Evolutionary conservation across 192 early-diverging fungal genomes (phyloP).

Genomic region (Spinellus fusiger): DNA sequence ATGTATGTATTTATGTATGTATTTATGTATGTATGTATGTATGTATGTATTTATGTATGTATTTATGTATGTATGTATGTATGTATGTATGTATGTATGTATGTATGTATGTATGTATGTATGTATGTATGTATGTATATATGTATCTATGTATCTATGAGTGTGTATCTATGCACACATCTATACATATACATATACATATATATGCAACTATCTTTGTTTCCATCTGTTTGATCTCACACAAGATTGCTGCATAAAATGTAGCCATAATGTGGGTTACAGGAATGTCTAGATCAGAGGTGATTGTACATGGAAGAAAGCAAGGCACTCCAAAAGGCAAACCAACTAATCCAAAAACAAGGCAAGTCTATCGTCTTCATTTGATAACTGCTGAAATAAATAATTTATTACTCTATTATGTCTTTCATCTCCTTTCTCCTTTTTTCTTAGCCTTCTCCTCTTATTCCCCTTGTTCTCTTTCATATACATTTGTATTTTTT

Average conservation of each 20-base stretch:
- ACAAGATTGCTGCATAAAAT: neutral
- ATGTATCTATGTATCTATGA: too few relatives aligned
- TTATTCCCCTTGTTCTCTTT: constrained; percentile 3
- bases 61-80: too few relatives aligned
- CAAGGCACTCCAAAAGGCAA: constrained; percentile 30
- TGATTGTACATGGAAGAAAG: constrained; percentile 27
- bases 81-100: too few relatives aligned
- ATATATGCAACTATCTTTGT: neutral
- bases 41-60: too few relatives aligned
- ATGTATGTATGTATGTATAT: too few relatives aligned
- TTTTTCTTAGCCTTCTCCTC: neutral
- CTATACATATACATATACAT: too few relatives aligned
- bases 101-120: too few relatives aligned
- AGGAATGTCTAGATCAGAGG: constrained; percentile 24
- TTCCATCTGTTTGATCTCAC: neutral
- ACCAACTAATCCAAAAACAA: constrained; percentile 19
- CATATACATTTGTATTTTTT: neutral
- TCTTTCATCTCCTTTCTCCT: neutral
- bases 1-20: too few relatives aligned
- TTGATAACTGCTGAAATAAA: neutral
- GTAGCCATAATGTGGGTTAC: constrained; percentile 20
- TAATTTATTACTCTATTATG: neutral
- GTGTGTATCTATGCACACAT: too few relatives aligned
- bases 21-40: too few relatives aligned
- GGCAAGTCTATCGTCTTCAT: constrained; percentile 8